Evolutionary conservation across 2,329 filamentous ascomycete genomes (phyloP), one percentile per base, ranked within the genome.

Genomic region (Akanthomyces muscarius): DNA sequence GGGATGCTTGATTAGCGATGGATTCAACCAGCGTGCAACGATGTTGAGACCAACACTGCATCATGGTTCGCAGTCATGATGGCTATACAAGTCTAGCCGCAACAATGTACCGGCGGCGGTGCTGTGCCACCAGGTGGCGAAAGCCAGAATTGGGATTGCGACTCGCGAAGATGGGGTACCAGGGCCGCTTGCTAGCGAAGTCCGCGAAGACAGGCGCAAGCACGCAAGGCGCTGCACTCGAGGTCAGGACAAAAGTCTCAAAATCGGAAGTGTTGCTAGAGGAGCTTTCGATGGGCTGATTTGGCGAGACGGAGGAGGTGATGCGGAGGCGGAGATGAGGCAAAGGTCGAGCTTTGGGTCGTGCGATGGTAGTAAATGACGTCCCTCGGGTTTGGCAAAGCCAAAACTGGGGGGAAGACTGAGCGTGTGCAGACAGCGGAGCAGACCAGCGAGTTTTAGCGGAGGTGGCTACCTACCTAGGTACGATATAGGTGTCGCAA

Each of bases 1-100:
- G 21, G 21, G 60, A 53, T 23, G 48, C 52, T 59, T 25, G 25
- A 16, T 64, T 52, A 64, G 63, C 33, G 48, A 63, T 30, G 21
- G 25, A 25, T 18, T 25, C 44, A 5, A 28, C 21, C 53, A 38
- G 33, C 30, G 30, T 30, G 33, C 6, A 14, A 33, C 36, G 14
- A 58, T 16, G 11, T 11, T 47, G 25, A 63, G 41, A 53, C 48
- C 18, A 58, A 64, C 63, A 47, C 58, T 53, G 50, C 58, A 58
- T 64, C 63, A 23, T 62, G 47, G 38, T 61, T 62, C 18, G 58
- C 63, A 48, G 53, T 56, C 63, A 64, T 62, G 60, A 18, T 56
- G 52, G 44, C n/a, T 41, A 11, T 52, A 33, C 52, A 44, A 51
- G 16, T 21, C 4, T 53, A 44, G 28, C 33, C 18, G 62, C 62